Base-by-base conservation (phyloP, 2,329 filamentous ascomycete species). In the Sporothrix euskadiensis region DNA sequence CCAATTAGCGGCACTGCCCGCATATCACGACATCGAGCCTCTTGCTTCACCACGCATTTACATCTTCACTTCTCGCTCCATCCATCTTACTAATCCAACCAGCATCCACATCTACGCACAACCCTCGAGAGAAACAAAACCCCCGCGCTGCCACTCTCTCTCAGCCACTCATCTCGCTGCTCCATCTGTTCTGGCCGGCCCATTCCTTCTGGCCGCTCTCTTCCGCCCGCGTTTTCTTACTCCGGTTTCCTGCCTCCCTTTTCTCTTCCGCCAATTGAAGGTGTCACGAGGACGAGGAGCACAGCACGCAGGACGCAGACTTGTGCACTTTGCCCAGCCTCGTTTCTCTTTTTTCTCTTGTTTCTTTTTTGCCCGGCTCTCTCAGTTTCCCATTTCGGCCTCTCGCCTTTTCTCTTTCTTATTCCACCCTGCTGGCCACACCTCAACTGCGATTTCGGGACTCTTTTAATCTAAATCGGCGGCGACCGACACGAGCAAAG, bases 1-100 rank as follows among this genome's bases (percentile, higher is more conserved):
- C 69, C 52, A 71, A 71, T 35, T 59, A 39, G 66, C 30, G 66
- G 26, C 26, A 35, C 32, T 54, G 66, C 44, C 66, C 47, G 16
- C 69, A 44, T 54, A 71, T 71, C 69, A 61, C 69, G 69, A 71
- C 69, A 61, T 71, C 68, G 52, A 41, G 22, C 49, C 10, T 56
- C 32, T n/a, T 54, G 52, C 47, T 69, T 56, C 52, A 30, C 16
- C 52, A 12, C 52, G 6, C 59, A 63, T 41, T 41, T 39, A 10
- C 39, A 30, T 57, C 69, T 32, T 65, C 61, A 63, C 59, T 12
- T 19, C 26, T 47, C n/a, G 26, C 26, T 26, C 19, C 52, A 56
- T 26, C 22, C 41, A 26, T 12, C 22, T 14, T 47, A 22, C 52
- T 56, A 22, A n/a, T 44, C 26, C 57, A 39, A 5, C 3, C 59